Evolutionary conservation across 768 basidiomycete genomes (phyloP).

Genomic region (Suillus bovinus): DNA sequence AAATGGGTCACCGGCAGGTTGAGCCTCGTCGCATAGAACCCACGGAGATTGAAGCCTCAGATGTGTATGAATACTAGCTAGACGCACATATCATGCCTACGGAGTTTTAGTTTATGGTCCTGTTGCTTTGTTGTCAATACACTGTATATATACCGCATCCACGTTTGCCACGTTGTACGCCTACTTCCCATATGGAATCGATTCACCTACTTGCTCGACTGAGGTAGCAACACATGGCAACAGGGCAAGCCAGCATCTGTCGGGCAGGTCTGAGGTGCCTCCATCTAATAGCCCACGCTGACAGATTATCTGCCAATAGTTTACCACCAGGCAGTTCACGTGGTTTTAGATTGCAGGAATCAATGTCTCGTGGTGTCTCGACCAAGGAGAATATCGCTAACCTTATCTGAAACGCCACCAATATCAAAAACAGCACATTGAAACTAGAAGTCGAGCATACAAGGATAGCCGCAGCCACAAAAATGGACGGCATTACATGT

Average conservation of each 20-base stretch:
- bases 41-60: constrained; percentile 31
- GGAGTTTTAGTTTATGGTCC: constrained; percentile 14
- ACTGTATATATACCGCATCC: constrained; percentile 13
- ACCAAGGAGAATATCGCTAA: not conserved
- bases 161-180: constrained; percentile 3
- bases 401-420: constrained; percentile 2
- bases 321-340: not conserved
- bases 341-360: constrained; percentile 2
- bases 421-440: not conserved
- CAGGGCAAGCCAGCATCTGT: not conserved
- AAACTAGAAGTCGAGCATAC: constrained; percentile 1
- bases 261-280: not conserved
- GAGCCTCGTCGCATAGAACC: constrained; percentile 34
- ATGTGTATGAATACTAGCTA: constrained; percentile 34
- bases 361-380: constrained; percentile 4
- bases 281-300: not conserved
- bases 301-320: not conserved
- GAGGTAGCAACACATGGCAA: not conserved
- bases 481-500: constrained; percentile 61
- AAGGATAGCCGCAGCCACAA: not conserved
- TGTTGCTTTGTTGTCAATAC: constrained; percentile 11
- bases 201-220: not conserved
- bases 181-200: not conserved
- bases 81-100: constrained; percentile 9
- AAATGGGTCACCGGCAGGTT: constrained; percentile 21